phyloP scores from a whole-genome alignment of 345 rosid species.

The Triadica sebifera region DNA sequence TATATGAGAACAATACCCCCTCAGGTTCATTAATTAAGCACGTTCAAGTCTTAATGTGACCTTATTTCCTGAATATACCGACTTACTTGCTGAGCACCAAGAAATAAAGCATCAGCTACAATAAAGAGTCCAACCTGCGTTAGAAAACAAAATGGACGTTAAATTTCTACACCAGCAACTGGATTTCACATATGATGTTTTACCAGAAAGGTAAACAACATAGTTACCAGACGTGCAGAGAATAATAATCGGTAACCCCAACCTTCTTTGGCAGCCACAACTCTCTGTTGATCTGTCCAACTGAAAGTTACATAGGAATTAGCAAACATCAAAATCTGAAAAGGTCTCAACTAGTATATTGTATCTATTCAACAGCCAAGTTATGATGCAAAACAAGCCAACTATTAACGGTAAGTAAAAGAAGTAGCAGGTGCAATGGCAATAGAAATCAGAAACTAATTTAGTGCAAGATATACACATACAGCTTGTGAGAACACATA shows the following conservation, averaged over 20 bases:
- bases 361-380: background rate
- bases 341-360: background rate
- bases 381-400: background rate
- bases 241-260: slow-evolving; percentile 77
- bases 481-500: background rate
- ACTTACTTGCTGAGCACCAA: slow-evolving; percentile 80
- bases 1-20: background rate
- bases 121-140: slow-evolving; percentile 66
- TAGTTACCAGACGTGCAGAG: slow-evolving; percentile 73
- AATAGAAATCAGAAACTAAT: background rate
- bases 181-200: background rate
- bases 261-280: slow-evolving; percentile 87
- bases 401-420: background rate
- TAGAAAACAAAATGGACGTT: slow-evolving; percentile 8
- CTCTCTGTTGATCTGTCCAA: slow-evolving; percentile 97
- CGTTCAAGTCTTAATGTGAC: slow-evolving; percentile 45
- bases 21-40: slow-evolving; percentile 9
- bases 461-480: background rate
- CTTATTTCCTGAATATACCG: slow-evolving; percentile 66
- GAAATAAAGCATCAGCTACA: slow-evolving; percentile 69
- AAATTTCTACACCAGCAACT: slow-evolving; percentile 10
- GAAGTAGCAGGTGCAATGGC: background rate
- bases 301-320: slow-evolving; percentile 34
- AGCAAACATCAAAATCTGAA: background rate
- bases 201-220: background rate